A percentile compares a stretch with the other conserved stretches of the same genome.
Evolutionary conservation across 2,329 filamentous ascomycete species (phyloP).

Genomic region (Paraphaeosphaeria sporulosa): DNA sequence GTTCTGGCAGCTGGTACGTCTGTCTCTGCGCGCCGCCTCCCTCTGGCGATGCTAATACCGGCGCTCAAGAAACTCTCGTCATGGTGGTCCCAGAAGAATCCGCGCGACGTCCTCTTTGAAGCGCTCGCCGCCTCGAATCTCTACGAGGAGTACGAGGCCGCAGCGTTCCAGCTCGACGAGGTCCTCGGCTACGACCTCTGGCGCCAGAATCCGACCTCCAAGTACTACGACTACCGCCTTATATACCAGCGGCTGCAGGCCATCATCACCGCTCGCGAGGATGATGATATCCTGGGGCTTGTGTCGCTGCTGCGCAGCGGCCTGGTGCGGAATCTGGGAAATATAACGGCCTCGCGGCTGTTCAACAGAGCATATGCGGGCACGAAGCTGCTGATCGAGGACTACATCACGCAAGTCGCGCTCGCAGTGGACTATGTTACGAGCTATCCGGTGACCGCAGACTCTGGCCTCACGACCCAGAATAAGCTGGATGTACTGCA

Average conservation of each 20-base stretch:
- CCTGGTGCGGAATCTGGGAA: constrained; percentile 83
- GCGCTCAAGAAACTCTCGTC: constrained; percentile 67
- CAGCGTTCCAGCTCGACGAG: constrained; percentile 84
- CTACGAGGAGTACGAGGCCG: constrained; percentile 87
- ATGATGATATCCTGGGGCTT: constrained; percentile 75
- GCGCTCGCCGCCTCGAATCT: constrained; percentile 70
- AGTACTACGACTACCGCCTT: constrained; percentile 85
- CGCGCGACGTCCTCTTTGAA: constrained; percentile 70
- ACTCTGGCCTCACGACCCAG: constrained; percentile 69
- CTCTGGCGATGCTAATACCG: constrained; percentile 22
- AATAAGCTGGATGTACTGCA: constrained; percentile 86
- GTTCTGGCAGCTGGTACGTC: constrained; percentile 52
- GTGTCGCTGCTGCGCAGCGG: constrained; percentile 82
- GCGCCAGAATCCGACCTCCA: constrained; percentile 82
- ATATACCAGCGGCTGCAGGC: constrained; percentile 79
- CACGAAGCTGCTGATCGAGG: constrained; percentile 88
- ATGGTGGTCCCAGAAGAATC: constrained; percentile 72
- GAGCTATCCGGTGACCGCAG: constrained; percentile 64
- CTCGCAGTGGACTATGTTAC: constrained; percentile 81
- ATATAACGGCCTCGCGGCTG: constrained; percentile 81
- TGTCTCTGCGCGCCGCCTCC: background rate
- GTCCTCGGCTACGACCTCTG: constrained; percentile 82
- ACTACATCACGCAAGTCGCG: constrained; percentile 87
- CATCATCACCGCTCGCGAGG: constrained; percentile 72
- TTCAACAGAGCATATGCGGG: constrained; percentile 88